Conservation (phyloP, 2,329 filamentous ascomycete genomes). For the Dendrostoma leiphaemia region DNA sequence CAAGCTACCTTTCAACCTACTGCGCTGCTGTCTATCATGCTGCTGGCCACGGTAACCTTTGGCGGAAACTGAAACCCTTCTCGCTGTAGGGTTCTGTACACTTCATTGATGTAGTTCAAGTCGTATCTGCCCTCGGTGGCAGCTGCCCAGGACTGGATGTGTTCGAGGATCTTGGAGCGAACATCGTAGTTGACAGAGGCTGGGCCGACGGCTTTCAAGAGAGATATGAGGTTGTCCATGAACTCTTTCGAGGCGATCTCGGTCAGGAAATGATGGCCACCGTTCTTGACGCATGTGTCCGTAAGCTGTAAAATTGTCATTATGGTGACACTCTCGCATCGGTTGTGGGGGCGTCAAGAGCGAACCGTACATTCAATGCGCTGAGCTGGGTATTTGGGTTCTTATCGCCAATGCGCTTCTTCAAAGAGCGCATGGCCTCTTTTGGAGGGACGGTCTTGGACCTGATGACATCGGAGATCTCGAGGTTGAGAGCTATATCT, state of each 20-base stretch:
- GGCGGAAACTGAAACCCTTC: slow-evolving; percentile 92
- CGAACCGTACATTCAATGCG: slow-evolving; percentile 71
- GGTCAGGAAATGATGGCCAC: slow-evolving; percentile 87
- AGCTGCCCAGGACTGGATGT: slow-evolving; percentile 90
- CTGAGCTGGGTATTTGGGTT: slow-evolving; percentile 97
- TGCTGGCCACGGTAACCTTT: slow-evolving; percentile 81
- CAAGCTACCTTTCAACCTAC: slow-evolving; percentile 42
- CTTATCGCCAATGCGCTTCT: slow-evolving; percentile 91
- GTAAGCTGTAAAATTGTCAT: too few species aligned
- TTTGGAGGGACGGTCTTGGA: slow-evolving; percentile 97
- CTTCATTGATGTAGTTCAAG: slow-evolving; percentile 81
- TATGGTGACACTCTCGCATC: background rate
- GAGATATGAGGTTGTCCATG: slow-evolving; percentile 92
- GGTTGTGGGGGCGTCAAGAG: background rate
- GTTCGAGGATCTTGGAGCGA: slow-evolving; percentile 83
- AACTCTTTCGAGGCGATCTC: slow-evolving; percentile 97
- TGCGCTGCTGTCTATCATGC: slow-evolving; percentile 95
- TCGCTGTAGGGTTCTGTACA: slow-evolving; percentile 76
- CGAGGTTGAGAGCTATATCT: slow-evolving; percentile 94
- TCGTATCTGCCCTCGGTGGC: slow-evolving; percentile 84
- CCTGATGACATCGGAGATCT: slow-evolving; percentile 95
- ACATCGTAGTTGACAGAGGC: slow-evolving; percentile 82
- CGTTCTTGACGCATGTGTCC: slow-evolving; percentile 98
- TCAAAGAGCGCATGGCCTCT: slow-evolving; percentile 96
- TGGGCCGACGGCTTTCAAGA: slow-evolving; percentile 76